Evolutionary conservation across 345 rosid genomes (phyloP).

Genomic region (Salix purpurea): DNA sequence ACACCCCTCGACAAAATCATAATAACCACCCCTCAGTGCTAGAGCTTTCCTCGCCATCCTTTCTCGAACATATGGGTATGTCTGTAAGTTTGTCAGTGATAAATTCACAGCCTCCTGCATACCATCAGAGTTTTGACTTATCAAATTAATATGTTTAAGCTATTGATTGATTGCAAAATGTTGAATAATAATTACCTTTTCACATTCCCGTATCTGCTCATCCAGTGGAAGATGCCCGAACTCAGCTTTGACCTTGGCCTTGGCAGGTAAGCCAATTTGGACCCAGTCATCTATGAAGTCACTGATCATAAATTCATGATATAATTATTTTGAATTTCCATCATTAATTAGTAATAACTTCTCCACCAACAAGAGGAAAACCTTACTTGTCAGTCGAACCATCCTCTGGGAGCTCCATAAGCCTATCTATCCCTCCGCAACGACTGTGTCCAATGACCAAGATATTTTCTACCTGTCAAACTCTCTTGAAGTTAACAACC

Average conservation of each 20-base stretch:
- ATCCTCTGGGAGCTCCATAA: slow-evolving; percentile 14
- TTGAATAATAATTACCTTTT: slow-evolving; percentile 6
- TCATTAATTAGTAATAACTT: not conserved
- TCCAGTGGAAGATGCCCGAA: not conserved
- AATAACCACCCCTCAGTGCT: slow-evolving; percentile 23
- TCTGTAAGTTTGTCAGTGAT: slow-evolving; percentile 10
- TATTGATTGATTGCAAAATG: too few relatives aligned
- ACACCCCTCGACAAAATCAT: slow-evolving; percentile 14
- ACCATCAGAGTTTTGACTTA: not conserved
- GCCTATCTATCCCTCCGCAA: slow-evolving; percentile 27
- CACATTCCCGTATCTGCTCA: slow-evolving; percentile 7
- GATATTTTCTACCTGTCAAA: slow-evolving; percentile 18
- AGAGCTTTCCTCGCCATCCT: slow-evolving; percentile 6
- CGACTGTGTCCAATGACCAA: slow-evolving; percentile 21
- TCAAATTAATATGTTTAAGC: not conserved
- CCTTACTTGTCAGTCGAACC: slow-evolving; percentile 14
- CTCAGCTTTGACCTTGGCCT: slow-evolving; percentile 21
- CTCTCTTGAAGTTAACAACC: not conserved
- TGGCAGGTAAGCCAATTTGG: slow-evolving; percentile 27
- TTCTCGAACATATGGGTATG: slow-evolving; percentile 23
- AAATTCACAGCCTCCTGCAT: slow-evolving; percentile 33
- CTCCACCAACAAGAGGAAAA: not conserved
- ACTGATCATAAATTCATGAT: slow-evolving; percentile 8
- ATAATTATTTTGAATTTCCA: not conserved
- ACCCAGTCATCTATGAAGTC: slow-evolving; percentile 34